Percentiles rank a stretch among this genome's conserved stretches.
These are phyloP conservation scores for Cutaneotrichosporon cavernicola DNA, from an alignment of 1,284 basidiomycete species.

Conservation along the genomic window DNA sequence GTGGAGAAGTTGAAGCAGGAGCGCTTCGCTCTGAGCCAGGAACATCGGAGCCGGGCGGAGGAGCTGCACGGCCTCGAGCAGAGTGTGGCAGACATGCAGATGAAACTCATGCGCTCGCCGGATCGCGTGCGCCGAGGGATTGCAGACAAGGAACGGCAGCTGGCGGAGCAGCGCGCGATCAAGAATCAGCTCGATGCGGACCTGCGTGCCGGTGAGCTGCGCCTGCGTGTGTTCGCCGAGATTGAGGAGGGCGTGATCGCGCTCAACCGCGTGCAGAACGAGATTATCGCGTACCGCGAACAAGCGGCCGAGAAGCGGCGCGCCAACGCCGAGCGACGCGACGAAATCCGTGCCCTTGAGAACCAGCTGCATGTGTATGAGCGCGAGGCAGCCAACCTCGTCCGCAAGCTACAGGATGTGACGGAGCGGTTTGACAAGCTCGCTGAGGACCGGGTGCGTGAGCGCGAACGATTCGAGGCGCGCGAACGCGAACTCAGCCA, in stretches of 20 bases:
- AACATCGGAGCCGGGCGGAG: neutral
- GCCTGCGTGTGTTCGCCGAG: conserved; percentile 65
- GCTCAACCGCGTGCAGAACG: conserved; percentile 64
- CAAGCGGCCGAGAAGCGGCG: conserved; percentile 64
- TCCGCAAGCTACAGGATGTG: conserved; percentile 68
- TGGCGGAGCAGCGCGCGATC: conserved; percentile 61
- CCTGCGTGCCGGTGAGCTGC: conserved; percentile 69
- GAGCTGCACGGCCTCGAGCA: conserved; percentile 24
- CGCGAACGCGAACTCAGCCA: conserved; percentile 68
- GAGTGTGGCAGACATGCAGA: conserved; percentile 61
- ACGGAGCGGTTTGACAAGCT: conserved; percentile 56
- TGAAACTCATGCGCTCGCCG: conserved; percentile 79
- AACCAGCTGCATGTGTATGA: conserved; percentile 47
- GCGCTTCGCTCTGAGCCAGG: conserved; percentile 19
- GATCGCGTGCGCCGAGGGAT: conserved; percentile 80
- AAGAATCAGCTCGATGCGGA: conserved; percentile 66
- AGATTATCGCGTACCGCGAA: conserved; percentile 34
- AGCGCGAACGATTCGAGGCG: conserved; percentile 56
- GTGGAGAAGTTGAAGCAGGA: conserved; percentile 66
- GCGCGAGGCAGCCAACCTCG: conserved; percentile 60
- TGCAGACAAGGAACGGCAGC: conserved; percentile 64
- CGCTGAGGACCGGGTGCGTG: conserved; percentile 1
- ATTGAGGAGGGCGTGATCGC: conserved; percentile 63
- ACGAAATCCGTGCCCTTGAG: conserved; percentile 60
- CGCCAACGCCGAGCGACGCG: conserved; percentile 56